Conservation (phyloP, 176 grass and related monocot genomes). For the Aegilops bicornis region DNA sequence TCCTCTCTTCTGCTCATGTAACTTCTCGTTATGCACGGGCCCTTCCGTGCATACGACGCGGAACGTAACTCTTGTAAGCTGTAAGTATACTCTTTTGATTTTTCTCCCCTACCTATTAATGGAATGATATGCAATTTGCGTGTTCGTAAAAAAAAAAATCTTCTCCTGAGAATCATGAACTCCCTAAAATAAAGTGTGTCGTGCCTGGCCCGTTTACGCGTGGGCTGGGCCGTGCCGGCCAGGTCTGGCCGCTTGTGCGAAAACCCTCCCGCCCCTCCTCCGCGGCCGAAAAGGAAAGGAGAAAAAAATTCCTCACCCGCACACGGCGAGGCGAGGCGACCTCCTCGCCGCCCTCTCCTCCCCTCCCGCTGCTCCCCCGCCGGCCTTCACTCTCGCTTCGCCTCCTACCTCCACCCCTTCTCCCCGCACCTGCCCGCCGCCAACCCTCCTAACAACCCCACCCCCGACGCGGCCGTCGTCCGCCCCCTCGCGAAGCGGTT, state of each 20-base stretch:
- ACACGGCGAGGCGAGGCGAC: slow-evolving; percentile 40
- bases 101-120: too few relatives aligned
- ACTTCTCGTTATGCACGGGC: too few relatives aligned
- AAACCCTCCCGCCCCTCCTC: background rate
- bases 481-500: slow-evolving; percentile 70
- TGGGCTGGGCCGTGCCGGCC: background rate
- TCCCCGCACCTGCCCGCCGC: slow-evolving; percentile 30
- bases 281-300: background rate
- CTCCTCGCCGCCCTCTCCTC: slow-evolving; percentile 53
- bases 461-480: slow-evolving; percentile 20
- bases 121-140: too few relatives aligned
- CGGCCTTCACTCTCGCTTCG: slow-evolving; percentile 54
- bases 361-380: background rate
- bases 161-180: too few relatives aligned
- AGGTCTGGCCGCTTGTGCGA: background rate
- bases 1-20: too few relatives aligned
- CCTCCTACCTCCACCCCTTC: slow-evolving; percentile 64
- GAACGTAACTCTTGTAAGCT: too few relatives aligned
- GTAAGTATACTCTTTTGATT: too few relatives aligned
- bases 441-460: slow-evolving; percentile 42
- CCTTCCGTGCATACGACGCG: too few relatives aligned
- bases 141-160: too few relatives aligned
- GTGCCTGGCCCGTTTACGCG: background rate
- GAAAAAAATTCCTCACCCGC: slow-evolving; percentile 5
- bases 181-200: too few relatives aligned